Percentiles rank a stretch among this genome's conserved stretches.
Conservation (phyloP, 2,329 filamentous ascomycete genomes). For the Arachnomyces sp. region DNA sequence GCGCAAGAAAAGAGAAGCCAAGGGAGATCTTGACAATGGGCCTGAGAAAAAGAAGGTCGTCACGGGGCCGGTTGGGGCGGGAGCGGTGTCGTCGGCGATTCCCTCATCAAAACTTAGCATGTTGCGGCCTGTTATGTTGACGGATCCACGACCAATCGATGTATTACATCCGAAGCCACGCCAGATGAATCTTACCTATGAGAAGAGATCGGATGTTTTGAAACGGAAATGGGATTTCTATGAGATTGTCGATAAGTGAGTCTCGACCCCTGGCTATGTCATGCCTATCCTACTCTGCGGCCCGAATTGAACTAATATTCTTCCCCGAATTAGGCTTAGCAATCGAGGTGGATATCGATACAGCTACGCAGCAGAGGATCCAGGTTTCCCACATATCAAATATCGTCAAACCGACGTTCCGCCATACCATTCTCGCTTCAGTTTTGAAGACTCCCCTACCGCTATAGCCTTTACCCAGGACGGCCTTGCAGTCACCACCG, state of each 20-base stretch:
- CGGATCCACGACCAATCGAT: slow-evolving; percentile 32
- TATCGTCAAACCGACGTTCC: slow-evolving; percentile 82
- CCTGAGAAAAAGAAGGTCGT: slow-evolving; percentile 27
- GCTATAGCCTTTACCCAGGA: slow-evolving; percentile 74
- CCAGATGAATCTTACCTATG: slow-evolving; percentile 30
- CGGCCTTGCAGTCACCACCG: slow-evolving; percentile 71
- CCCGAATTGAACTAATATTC: no score
- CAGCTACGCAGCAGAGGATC: slow-evolving; percentile 82
- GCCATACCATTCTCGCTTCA: slow-evolving; percentile 76
- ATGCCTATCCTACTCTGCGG: no score
- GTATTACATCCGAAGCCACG: slow-evolving; percentile 30
- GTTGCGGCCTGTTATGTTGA: slow-evolving; percentile 31
- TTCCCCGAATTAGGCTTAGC: slow-evolving; percentile 37
- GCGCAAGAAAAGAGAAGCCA: slow-evolving; percentile 37
- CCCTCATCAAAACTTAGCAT: slow-evolving; percentile 32
- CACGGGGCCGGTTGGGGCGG: slow-evolving; percentile 1
- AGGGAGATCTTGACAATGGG: slow-evolving; percentile 30
- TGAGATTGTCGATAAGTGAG: slow-evolving; percentile 33
- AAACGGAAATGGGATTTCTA: slow-evolving; percentile 34
- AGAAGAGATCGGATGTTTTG: slow-evolving; percentile 27
- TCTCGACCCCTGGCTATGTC: background rate
- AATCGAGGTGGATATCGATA: slow-evolving; percentile 74
- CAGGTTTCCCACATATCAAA: slow-evolving; percentile 77
- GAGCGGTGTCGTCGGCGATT: slow-evolving; percentile 24
- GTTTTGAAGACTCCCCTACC: slow-evolving; percentile 82